Evolutionary conservation across 2,329 filamentous ascomycete species (phyloP), one percentile per base, ranked within the genome.

Genomic region (Colletotrichum godetiae): DNA sequence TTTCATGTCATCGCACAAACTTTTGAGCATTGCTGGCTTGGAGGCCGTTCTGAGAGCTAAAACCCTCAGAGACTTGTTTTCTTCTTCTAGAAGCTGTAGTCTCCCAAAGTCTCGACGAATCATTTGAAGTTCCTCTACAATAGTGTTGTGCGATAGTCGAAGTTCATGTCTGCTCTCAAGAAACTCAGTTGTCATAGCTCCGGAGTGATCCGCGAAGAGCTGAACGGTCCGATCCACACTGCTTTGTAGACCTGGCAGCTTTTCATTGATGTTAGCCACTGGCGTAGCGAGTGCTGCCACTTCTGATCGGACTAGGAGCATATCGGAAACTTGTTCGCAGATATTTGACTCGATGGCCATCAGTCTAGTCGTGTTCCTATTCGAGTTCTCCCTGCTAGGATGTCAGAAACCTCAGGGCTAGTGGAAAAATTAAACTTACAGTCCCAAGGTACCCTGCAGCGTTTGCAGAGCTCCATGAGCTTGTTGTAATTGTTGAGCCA

Each of bases 31-130:
- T 2, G 53, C 53, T 0, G 53, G 53, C n/a, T 56, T 56, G 24
- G 22, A 27, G 11, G 53, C 24, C 5, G 11, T 22, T 56, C 0
- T 29, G 27, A 7, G 24, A 56, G 27, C 53, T 0, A 56, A 27
- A 4, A 22, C 11, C 0, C n/a, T 11, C 27, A 29, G 1, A 29
- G 12, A 29, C 24, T 13, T 2, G 0, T 3, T 29, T 3, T 24
- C 19, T 29, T 56, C 53, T 56, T 22, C 5, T 13, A 27, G 53
- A 8, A 56, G 53, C 27, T 56, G 27, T 8, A 19, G 10, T 19
- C 27, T 56, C 29, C 24, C 13, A 56, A 19, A 19, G 3, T 56
- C 10, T 29, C 13, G 24, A 29, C 27, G 27, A 29, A 29, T 29
- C 27, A 29, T 29, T 29, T 29, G 27, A 29, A 56, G 53, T 2